Conservation (phyloP, 1,284 basidiomycete species). For the Fomitopsis schrenkii region DNA sequence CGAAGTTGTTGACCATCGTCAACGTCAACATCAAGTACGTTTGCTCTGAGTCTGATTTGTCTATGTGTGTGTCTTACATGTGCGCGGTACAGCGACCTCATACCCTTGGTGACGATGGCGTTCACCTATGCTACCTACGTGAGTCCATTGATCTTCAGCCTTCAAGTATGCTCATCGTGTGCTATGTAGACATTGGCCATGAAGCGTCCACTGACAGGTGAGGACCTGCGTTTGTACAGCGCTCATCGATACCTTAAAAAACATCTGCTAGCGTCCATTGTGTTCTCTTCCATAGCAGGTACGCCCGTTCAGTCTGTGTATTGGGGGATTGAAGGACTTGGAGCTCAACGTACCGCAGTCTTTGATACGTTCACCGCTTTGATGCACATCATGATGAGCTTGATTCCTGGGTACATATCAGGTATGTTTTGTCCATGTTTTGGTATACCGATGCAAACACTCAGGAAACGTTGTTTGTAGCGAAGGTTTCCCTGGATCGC, state of each 20-base stretch:
- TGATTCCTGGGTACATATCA: slow-evolving; percentile 26
- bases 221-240: not conserved
- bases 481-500: slow-evolving; percentile 42
- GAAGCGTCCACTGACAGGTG: slow-evolving; percentile 26
- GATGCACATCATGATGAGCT: slow-evolving; percentile 23
- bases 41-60: not conserved
- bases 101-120: slow-evolving; percentile 65
- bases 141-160: slow-evolving; percentile 4
- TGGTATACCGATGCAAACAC: not conserved
- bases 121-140: slow-evolving; percentile 61
- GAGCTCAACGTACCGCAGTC: slow-evolving; percentile 13
- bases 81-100: slow-evolving; percentile 38
- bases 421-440: not conserved
- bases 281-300: slow-evolving; percentile 36
- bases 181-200: slow-evolving; percentile 28
- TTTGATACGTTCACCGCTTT: slow-evolving; percentile 30
- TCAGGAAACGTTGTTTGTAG: slow-evolving; percentile 1
- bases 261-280: slow-evolving; percentile 24
- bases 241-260: not conserved
- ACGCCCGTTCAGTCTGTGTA: not conserved
- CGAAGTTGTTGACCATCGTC: slow-evolving; percentile 31
- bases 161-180: not conserved
- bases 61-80: not conserved
- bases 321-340: not conserved
- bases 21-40: slow-evolving; percentile 32